Conservation (phyloP, 1,284 basidiomycete genomes). For the Ustilago sp. region DNA sequence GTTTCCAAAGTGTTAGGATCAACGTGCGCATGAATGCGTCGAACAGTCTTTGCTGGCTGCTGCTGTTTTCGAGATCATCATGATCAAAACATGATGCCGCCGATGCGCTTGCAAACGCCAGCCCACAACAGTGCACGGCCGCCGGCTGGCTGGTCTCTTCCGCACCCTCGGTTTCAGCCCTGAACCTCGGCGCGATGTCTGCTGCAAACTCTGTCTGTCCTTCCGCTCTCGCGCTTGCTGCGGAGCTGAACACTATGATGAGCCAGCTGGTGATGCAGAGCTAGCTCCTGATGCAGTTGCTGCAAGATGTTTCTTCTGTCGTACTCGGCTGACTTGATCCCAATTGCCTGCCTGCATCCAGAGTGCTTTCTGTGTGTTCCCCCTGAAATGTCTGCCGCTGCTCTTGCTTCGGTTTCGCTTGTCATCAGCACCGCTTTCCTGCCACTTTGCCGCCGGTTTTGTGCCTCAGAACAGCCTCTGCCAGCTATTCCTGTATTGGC, state of each 20-base stretch:
- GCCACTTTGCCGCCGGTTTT: constrained; percentile 6
- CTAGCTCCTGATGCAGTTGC: too few species aligned
- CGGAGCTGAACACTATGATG: background rate
- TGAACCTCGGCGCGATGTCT: constrained; percentile 1
- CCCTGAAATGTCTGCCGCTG: background rate
- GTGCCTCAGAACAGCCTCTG: background rate
- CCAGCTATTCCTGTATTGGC: background rate
- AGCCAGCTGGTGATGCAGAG: background rate
- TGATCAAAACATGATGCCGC: background rate
- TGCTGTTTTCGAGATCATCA: too few species aligned
- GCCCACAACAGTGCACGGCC: background rate
- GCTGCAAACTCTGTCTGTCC: background rate
- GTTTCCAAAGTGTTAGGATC: constrained; percentile 8
- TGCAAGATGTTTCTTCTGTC: constrained; percentile 2
- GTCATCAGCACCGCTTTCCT: constrained; percentile 4
- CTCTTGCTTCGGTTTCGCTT: background rate
- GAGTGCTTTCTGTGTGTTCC: background rate
- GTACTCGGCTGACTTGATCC: background rate
- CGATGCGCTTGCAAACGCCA: constrained; percentile 1
- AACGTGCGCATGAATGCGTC: background rate
- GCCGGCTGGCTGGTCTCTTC: background rate
- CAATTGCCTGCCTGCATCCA: background rate
- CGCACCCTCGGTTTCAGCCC: background rate
- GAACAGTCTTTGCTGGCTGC: background rate
- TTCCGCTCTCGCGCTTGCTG: background rate